These are phyloP conservation scores for Chlorella sp. DNA, from an alignment of 139 green algal genomes.

Conservation along the genomic window DNA sequence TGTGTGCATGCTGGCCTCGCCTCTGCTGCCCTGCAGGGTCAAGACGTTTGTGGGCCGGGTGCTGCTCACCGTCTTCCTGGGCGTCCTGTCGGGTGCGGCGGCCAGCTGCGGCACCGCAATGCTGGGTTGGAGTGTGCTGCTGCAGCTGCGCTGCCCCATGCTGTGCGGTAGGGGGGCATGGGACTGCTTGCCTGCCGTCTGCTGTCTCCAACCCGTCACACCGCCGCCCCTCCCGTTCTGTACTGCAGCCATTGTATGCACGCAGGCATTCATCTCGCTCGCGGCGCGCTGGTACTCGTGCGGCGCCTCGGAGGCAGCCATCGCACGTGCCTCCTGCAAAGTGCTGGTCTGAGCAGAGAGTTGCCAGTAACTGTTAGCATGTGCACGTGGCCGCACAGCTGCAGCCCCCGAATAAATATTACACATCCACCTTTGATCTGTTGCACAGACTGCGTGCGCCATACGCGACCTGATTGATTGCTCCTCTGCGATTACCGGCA, in stretches of 20 bases:
- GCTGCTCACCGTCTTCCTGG: not conserved
- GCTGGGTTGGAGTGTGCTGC: not conserved
- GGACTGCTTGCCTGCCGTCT: not conserved
- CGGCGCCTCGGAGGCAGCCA: conserved; percentile 16
- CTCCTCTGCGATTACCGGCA: too few relatives aligned
- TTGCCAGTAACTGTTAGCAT: too few relatives aligned
- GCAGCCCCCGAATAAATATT: too few relatives aligned
- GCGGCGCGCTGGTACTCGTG: conserved; percentile 17
- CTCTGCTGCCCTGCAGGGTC: not conserved
- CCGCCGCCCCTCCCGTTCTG: not conserved
- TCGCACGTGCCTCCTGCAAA: too few relatives aligned
- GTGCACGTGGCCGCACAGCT: too few relatives aligned
- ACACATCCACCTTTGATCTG: too few relatives aligned
- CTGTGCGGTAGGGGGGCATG: too few relatives aligned
- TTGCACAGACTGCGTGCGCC: too few relatives aligned
- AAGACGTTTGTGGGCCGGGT: not conserved
- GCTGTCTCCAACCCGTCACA: not conserved
- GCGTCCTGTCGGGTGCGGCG: not conserved
- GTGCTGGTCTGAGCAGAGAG: too few relatives aligned
- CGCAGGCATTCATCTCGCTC: conserved; percentile 25
- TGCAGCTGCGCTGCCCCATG: too few relatives aligned
- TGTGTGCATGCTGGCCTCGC: not conserved
- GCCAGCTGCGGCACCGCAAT: not conserved
- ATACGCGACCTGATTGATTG: too few relatives aligned
- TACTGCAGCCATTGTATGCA: conserved; percentile 12